Evolutionary conservation across 305 asterid species (phyloP), one percentile per base, ranked within the genome.

Genomic region (Striga hermonthica): DNA sequence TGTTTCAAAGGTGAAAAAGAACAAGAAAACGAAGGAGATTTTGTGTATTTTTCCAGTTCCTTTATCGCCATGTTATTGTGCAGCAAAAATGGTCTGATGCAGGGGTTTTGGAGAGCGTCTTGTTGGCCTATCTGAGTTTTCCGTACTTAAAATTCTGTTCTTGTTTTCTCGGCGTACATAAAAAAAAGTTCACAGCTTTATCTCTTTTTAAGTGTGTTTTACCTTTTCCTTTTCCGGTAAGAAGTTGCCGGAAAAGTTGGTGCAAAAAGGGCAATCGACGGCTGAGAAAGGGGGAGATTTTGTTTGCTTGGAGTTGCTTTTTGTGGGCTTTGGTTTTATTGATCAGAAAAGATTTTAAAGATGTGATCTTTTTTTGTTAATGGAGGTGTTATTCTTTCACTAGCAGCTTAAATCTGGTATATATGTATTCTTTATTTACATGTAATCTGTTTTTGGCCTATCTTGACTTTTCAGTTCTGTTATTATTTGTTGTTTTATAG

Each of bases 91-190:
- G 97, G 86, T 47, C 48, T 86, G 82, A 86, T 73, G 74, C 73
- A 75, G 76, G 85, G 90, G 80, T 76, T 84, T 87, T 80, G 90
- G 98, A 82, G 98, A 80, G 93, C 79, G 81, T 69, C 84, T 62
- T 73, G 65, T 53, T 81, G 83, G 90, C 96, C 91, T 87, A 95
- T 87, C 96, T 92, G 62, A 85, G 82, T 79, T 22, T 22, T 79
- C 82, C 84, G 88, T 41, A 68, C 37, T 62, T 73, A 70, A 55
- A 54, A 54, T 8, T 7, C 31, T 54, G 60, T 22, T 22, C 57
- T 12, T 6, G 16, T 14, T 6, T 22, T 6, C 7, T 39, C 9
- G 0, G 57, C 31, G 2, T 0, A 22, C 31, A 22, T 22, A 22
- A 2, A 22, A 22, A 22, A 22, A 22, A 22, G 31, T 22, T 22